A percentile compares a stretch with the other conserved stretches of the same genome.
Conservation (phyloP, 352 stramenopile genomes). For the Pythium sukuiense region DNA sequence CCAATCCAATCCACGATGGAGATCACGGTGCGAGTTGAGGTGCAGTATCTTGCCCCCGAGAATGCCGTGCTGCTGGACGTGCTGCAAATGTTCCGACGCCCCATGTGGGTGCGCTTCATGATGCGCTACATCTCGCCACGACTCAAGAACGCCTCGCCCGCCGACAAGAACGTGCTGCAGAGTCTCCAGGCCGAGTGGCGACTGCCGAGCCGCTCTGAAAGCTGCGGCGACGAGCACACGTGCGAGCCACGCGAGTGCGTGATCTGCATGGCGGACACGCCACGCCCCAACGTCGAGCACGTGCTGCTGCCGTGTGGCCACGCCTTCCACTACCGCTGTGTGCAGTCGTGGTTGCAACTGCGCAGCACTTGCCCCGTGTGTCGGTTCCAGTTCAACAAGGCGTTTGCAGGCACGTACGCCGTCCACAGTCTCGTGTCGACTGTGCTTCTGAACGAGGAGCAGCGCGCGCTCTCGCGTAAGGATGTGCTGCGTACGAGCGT, state of each 20-base stretch:
- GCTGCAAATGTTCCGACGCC: slow-evolving; percentile 55
- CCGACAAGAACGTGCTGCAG: slow-evolving; percentile 38
- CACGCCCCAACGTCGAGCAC: slow-evolving; percentile 33
- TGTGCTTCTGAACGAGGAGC: slow-evolving; percentile 33
- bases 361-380: slow-evolving; percentile 92
- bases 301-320: slow-evolving; percentile 88
- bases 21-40: slow-evolving; percentile 51
- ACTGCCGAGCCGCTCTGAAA: slow-evolving; percentile 9
- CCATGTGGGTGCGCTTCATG: slow-evolving; percentile 64
- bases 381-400: slow-evolving; percentile 81
- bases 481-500: slow-evolving; percentile 32
- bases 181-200: slow-evolving; percentile 34
- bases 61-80: slow-evolving; percentile 46
- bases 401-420: slow-evolving; percentile 52
- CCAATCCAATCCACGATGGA: slow-evolving; percentile 30
- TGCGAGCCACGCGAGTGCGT: slow-evolving; percentile 43
- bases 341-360: slow-evolving; percentile 89
- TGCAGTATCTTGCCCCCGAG: slow-evolving; percentile 57
- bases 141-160: slow-evolving; percentile 60
- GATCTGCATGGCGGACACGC: slow-evolving; percentile 86
- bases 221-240: background rate
- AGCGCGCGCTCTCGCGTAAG: slow-evolving; percentile 22
- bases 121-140: slow-evolving; percentile 54
- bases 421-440: slow-evolving; percentile 49
- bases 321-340: slow-evolving; percentile 90